Percentiles rank a stretch among this genome's conserved stretches.
Conservation (phyloP, 2,329 filamentous ascomycete genomes). For the Claviceps pazoutovae region DNA sequence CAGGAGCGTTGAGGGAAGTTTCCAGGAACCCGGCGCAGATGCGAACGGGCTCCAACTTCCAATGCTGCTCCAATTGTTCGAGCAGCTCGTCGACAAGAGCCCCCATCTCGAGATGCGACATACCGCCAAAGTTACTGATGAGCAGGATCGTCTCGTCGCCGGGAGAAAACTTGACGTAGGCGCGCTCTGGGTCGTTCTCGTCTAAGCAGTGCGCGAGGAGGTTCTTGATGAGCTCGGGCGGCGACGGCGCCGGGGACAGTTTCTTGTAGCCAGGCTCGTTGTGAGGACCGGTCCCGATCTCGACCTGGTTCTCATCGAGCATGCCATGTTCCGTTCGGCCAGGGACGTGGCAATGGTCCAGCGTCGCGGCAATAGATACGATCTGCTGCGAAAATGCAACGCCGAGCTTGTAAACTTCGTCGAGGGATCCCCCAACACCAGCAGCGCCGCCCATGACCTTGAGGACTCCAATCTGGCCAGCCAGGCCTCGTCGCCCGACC, state of each 20-base stretch:
- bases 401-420: constrained; percentile 36
- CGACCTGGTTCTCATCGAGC: constrained; percentile 37
- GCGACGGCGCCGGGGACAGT: constrained; percentile 35
- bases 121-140: constrained; percentile 46
- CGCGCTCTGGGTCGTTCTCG: constrained; percentile 34
- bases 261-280: constrained; percentile 50
- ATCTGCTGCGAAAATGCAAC: constrained; percentile 35
- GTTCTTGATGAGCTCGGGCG: constrained; percentile 36
- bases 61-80: constrained; percentile 31
- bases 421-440: constrained; percentile 31
- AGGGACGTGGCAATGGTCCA: constrained; percentile 48
- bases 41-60: constrained; percentile 36
- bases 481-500: constrained; percentile 47
- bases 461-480: constrained; percentile 45
- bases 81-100: constrained; percentile 40
- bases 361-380: constrained; percentile 42
- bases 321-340: constrained; percentile 34
- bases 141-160: constrained; percentile 38
- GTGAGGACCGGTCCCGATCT: constrained; percentile 53
- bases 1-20: constrained; percentile 58
- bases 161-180: constrained; percentile 32
- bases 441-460: constrained; percentile 42
- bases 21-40: constrained; percentile 51
- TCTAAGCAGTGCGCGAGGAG: constrained; percentile 49
- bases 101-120: constrained; percentile 43